Base-by-base conservation (phyloP, 2,329 filamentous ascomycete species). In the Colletotrichum incanum region DNA sequence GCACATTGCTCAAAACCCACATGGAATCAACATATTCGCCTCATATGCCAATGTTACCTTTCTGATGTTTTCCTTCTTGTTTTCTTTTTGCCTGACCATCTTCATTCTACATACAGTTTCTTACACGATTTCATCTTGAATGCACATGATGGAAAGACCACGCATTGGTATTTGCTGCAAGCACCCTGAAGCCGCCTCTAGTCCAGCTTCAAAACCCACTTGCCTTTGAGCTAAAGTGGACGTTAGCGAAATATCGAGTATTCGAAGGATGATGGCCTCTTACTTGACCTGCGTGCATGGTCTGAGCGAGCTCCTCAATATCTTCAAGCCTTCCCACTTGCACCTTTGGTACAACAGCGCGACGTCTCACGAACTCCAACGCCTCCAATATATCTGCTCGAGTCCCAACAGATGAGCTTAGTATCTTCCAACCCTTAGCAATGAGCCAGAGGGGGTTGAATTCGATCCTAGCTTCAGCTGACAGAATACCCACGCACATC, bases 361-460 rank as follows among this genome's bases (percentile, higher is more conserved):
- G 45, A 1, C 69, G 80, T 59, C 72, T 75, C 1, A 85, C 82
- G 73, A 85, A 85, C 11, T 82, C 81, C 1, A 85, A 75, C 1
- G 84, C 84, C 67, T 85, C 83, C 0, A 82, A 65, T 0, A 83
- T 82, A 62, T 85, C 83, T 2, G 74, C 74, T 16, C 81, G 73
- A 5, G 81, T 83, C 0, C 83, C 83, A 0, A 84, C 82, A 9
- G 78, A 56, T 0, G 81, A 81, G 0, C 82, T 82, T 14, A 81
- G 68, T 0, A 85, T 66, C n/a, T 70, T 77, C 65, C 79, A 80
- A 0, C 83, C 83, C 3, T 75, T 76, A 8, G 78, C 78, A 16
- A 85, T 81, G 1, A 84, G 74, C 11, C 73, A 76, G 0, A 81
- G 50, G 2, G 84, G 83, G 59, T 84, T 82, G 5, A 84, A 72